Percentiles rank a stretch among this genome's conserved stretches.
These are phyloP conservation scores for Podaxis pistillaris DNA, from an alignment of 768 basidiomycete species.

Conservation along the genomic window DNA sequence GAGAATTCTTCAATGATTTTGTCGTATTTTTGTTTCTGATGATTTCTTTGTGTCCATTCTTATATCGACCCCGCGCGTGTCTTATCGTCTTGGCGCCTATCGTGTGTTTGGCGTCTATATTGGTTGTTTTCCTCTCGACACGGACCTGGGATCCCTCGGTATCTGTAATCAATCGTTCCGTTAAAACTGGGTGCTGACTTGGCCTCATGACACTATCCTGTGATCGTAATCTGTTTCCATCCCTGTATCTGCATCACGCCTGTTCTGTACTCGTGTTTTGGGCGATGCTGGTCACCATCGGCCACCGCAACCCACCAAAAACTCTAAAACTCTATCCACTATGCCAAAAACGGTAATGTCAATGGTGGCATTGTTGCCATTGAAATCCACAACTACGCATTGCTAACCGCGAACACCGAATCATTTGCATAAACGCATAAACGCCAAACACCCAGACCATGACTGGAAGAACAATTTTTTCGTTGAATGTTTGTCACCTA, in stretches of 20 bases:
- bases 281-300: no score
- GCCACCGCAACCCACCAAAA: not conserved
- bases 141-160: no score
- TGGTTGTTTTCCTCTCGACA: no score
- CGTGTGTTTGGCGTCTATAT: no score
- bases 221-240: not conserved
- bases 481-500: slow-evolving; percentile 58
- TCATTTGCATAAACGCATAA: not conserved
- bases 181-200: not conserved
- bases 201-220: not conserved
- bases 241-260: no score
- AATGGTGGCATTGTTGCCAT: not conserved
- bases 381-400: not conserved
- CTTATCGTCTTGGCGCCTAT: no score
- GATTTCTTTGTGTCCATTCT: not conserved
- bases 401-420: not conserved
- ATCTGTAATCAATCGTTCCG: not conserved
- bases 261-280: no score
- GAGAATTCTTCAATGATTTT: slow-evolving; percentile 2
- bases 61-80: no score
- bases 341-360: not conserved
- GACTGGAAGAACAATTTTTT: slow-evolving; percentile 73
- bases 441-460: slow-evolving; percentile 46
- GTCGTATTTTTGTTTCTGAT: not conserved
- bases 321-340: not conserved